Conservation (phyloP, 208 protist genomes). For the Trypanosoma vivax region DNA sequence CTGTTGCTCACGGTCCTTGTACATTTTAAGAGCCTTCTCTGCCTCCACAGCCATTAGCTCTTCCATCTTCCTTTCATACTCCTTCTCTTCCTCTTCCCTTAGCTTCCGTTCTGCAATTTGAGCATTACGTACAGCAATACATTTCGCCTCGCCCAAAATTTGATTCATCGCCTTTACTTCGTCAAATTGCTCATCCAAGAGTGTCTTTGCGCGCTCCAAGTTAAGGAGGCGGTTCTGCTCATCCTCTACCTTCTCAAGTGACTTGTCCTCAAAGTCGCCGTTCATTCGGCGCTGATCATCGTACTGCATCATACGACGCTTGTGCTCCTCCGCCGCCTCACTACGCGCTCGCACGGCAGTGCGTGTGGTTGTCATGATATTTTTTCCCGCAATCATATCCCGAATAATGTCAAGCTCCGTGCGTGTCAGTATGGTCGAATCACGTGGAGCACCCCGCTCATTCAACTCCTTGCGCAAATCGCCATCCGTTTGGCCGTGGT, state of each 20-base stretch:
- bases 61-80: slow-evolving; percentile 74
- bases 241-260: slow-evolving; percentile 74
- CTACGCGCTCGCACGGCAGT: slow-evolving; percentile 16
- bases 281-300: slow-evolving; percentile 66
- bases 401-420: slow-evolving; percentile 80
- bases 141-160: slow-evolving; percentile 87
- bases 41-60: slow-evolving; percentile 82
- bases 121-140: slow-evolving; percentile 85
- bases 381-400: slow-evolving; percentile 50
- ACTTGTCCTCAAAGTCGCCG: slow-evolving; percentile 31
- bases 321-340: slow-evolving; percentile 52
- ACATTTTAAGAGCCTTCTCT: slow-evolving; percentile 77
- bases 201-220: slow-evolving; percentile 66
- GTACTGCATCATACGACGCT: slow-evolving; percentile 69
- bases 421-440: slow-evolving; percentile 73
- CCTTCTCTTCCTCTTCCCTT: slow-evolving; percentile 44
- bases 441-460: slow-evolving; percentile 55
- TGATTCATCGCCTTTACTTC: slow-evolving; percentile 92
- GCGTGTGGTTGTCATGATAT: slow-evolving; percentile 10
- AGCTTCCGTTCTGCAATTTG: slow-evolving; percentile 80
- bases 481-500: slow-evolving; percentile 56
- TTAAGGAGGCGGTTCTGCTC: slow-evolving; percentile 62
- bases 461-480: slow-evolving; percentile 75
- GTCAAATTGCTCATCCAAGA: slow-evolving; percentile 86
- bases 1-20: slow-evolving; percentile 85